Percentiles rank a stretch among this genome's conserved stretches.
Evolutionary conservation across 345 rosid species (phyloP).

Genomic region (Salix brachista): DNA sequence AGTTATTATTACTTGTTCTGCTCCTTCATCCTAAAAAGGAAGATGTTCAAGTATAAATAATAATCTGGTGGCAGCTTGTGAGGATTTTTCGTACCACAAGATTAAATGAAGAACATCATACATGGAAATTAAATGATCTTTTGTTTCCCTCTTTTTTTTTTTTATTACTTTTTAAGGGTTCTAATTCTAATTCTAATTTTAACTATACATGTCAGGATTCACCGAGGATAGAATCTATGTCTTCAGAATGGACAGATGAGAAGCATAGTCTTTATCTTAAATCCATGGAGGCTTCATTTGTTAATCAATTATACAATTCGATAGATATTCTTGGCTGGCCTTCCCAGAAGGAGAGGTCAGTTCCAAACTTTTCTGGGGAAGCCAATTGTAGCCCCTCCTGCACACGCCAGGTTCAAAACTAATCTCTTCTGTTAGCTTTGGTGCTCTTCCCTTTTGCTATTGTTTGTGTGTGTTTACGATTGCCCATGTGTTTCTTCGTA

Average conservation of each 20-base stretch:
- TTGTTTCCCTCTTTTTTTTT: not conserved
- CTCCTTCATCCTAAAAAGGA: not conserved
- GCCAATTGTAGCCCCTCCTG: conserved; percentile 1
- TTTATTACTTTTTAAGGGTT: not conserved
- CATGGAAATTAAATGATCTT: not conserved
- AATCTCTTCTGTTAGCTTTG: not conserved
- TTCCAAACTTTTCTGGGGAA: conserved; percentile 25
- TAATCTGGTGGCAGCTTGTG: not conserved
- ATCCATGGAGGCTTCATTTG: conserved; percentile 90
- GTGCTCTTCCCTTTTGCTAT: not conserved
- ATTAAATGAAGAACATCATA: not conserved
- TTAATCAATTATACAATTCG: conserved; percentile 59
- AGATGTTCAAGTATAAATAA: not conserved
- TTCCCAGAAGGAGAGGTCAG: conserved; percentile 29
- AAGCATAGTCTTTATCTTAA: conserved; percentile 82
- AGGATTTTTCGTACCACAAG: not conserved
- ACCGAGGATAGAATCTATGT: conserved; percentile 25
- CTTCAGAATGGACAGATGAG: conserved; percentile 82
- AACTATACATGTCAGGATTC: conserved; percentile 35
- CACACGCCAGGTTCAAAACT: conserved; percentile 52
- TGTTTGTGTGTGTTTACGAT: not conserved
- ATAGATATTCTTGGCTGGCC: conserved; percentile 35
- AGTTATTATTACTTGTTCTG: not conserved
- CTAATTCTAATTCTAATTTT: conserved; percentile 17
- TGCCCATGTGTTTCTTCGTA: conserved; percentile 3